Evolutionary conservation across 495 filamentous ascomycete species (phyloP), one percentile per base, ranked within the genome.

Genomic region (Lasiosphaeria hispida): DNA sequence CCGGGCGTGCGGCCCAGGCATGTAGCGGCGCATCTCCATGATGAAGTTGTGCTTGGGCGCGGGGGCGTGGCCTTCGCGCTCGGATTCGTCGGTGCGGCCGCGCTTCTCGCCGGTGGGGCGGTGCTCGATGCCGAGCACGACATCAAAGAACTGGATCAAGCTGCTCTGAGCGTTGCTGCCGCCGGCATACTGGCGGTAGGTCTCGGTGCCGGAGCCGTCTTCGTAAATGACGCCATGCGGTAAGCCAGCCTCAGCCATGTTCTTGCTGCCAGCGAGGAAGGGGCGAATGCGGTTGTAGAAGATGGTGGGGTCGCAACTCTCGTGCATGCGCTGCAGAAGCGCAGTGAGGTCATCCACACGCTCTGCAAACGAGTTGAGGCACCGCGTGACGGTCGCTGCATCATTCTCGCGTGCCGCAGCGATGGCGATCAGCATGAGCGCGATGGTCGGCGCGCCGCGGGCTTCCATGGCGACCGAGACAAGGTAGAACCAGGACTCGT

Each of bases 401-500:
- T 97, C 86, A 59, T 84, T 83, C 47, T 74, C 66, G 5, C 91
- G 84, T 10, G 91, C 95, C 18, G 93, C 93, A 38, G 79, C 72
- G 48, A 99, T 94, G 7, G 94, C 95, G 36, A 85, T 78, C 19
- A 97, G 79, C 88, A 96, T 95, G 23, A 95, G 72, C 0, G 91
- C 86, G 37, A 97, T 84, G 42, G 90, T 87, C n/a, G 92, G 90
- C 0, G 84, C 94, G 23, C 91, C 93, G 34, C 91, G 85, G 44
- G 94, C 92, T 75, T 98, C 94, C 62, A 98, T 96, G 60, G 93
- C 94, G 11, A 97, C 88, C 0, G 92, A 96, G 42, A 97, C 82
- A 8, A 97, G 78, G 68, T 96, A 97, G 69, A 99, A 99, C 94
- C 94, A 97, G 62, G 95, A 94, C 69, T 99, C 94, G 69, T 99